Percentiles rank a stretch among this genome's conserved stretches.
Evolutionary conservation across 129 eudicot species (phyloP).

Genomic region (Deinandra increscens): DNA sequence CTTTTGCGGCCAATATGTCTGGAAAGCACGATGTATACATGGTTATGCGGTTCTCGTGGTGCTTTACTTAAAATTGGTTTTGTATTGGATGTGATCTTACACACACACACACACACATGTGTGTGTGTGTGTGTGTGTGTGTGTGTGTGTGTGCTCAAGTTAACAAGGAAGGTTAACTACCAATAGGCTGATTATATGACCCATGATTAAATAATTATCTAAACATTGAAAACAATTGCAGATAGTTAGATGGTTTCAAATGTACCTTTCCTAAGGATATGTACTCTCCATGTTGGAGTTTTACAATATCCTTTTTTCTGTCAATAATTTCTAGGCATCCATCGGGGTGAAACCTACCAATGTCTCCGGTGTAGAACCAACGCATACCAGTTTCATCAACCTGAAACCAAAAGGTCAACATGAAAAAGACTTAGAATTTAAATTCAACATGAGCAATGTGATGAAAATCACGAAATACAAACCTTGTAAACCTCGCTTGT

Average conservation of each 20-base stretch:
- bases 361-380: conserved; percentile 95
- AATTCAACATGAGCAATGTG: conserved; percentile 10
- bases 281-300: conserved; percentile 98
- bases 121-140: too few species aligned
- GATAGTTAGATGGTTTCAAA: neutral
- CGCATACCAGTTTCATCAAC: conserved; percentile 91
- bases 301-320: conserved; percentile 95
- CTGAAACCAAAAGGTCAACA: conserved; percentile 34
- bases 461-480: conserved; percentile 8
- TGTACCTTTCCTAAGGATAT: conserved; percentile 91
- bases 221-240: neutral
- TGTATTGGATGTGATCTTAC: neutral
- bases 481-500: conserved; percentile 91
- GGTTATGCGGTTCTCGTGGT: neutral
- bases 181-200: neutral
- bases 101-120: too few species aligned
- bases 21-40: neutral
- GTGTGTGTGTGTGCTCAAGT: neutral
- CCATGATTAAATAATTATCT: neutral
- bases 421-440: neutral
- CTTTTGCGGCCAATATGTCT: too few species aligned
- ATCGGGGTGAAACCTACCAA: conserved; percentile 92
- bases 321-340: conserved; percentile 97
- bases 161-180: neutral
- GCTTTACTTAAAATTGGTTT: neutral